Base-by-base conservation (phyloP, 768 basidiomycete species). In the Cystofilobasidium ferigula region DNA sequence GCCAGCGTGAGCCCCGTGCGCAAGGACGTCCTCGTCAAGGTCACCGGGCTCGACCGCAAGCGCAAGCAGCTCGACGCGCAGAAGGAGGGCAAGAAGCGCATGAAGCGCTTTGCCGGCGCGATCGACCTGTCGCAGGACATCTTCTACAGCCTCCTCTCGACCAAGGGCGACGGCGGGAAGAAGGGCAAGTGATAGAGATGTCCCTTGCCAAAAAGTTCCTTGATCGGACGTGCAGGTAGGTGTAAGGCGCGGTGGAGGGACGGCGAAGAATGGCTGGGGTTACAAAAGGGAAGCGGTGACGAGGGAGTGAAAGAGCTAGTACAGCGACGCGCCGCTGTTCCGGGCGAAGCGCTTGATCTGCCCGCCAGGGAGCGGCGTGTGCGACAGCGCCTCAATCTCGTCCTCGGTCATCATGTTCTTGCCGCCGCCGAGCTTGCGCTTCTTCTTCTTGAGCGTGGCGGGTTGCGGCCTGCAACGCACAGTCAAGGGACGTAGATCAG, bases 71-170 rank as follows among this genome's bases (percentile, higher is more conserved):
- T 81, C 38, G 76, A 78, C 67, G 78, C 78, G 70, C 94, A 99
- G 76, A 95, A 95, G 77, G 90, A 89, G 75, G 86, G 89, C 47
- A 97, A 97, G 77, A 83, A 85, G 60, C 81, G 82, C 68, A 86
- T 98, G 82, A 97, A 94, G 78, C 83, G 84, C 69, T 38, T 40
- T 65, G 35, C 36, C 45, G 64, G 64, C 7, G 36, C 35, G n/a
- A 63, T 61, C 43, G 72, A 75, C 68, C 82, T 99, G 47, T 92
- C 93, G 35, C 91, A 95, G 72, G 90, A 93, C 72, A 94, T 93
- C 1, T 98, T 99, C 81, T 95, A 88, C 76, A 84, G 89, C 69
- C 86, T 97, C 61, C 79, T 98, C 68, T 32, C 28, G 3, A 24
- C 51, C 26, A 54, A 54, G 18, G 16, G 14, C 28, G 51, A 28